Evolutionary conservation across 1,139 yeast species (phyloP), one percentile per base, ranked within the genome.

Genomic region (Kurtzmaniella natalensis): DNA sequence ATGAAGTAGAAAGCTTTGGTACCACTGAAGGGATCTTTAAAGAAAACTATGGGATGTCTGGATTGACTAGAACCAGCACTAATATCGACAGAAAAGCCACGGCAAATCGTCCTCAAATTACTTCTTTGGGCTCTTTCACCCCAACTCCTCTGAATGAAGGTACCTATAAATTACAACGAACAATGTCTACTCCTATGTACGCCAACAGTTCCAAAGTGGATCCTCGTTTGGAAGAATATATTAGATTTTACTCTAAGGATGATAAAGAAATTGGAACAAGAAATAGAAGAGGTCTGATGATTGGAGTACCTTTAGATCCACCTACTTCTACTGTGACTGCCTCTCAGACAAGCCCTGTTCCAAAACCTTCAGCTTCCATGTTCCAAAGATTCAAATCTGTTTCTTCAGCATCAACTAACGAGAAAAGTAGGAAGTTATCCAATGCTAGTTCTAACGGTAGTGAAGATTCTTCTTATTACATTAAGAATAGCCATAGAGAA

Each of bases 141-240:
- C n/a, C n/a, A n/a, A n/a, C n/a, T n/a, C n/a, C n/a, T n/a, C n/a
- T n/a, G n/a, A n/a, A n/a, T n/a, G n/a, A n/a, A 4, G 29, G 19
- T 10, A 17, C 20, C 9, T 39, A 23, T 15, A 28, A 25, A 20
- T 37, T 44, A 17, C 32, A 41, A n/a, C 41, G 52, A 23, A 40
- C 54, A 6, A 44, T 43, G 38, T 46, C 55, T 1, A 39, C 50
- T 2, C 51, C 56, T 8, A 37, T 36, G 4, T 31, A 36, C 25
- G 25, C 43, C 10, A 34, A 33, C 6, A 40, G 36, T 7, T 17
- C 42, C 3, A 23, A 46, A 5, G 9, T 61, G 20, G 85, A 80
- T 45, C 80, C 82, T 2, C 65, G 76, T 42, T 51, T 81, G 25
- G 74, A 75, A 26, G 78, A 76, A 35, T 81, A 79, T 46, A 60